Conservation (phyloP, 441 rosid genomes). For the Syzygium syzygioides region DNA sequence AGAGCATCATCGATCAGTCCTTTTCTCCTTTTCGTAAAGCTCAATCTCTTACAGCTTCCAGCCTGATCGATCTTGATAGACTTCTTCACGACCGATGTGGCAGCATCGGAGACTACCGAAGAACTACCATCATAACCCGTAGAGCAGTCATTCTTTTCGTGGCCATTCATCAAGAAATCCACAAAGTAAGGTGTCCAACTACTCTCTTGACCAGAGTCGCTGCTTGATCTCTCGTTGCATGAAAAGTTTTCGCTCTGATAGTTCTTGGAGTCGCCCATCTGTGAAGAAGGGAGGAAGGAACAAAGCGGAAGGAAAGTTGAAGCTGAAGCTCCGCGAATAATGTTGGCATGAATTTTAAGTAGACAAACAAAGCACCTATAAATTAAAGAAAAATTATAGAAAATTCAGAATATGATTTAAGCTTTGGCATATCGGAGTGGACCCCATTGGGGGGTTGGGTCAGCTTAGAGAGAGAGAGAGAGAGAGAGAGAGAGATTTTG, state of each 20-base stretch:
- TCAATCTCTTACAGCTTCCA: background rate
- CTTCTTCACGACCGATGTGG: background rate
- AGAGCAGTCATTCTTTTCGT: background rate
- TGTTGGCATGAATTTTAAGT: background rate
- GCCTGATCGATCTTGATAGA: background rate
- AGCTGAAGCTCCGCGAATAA: background rate
- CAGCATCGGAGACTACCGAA: background rate
- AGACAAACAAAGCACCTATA: background rate
- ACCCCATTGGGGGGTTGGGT: background rate
- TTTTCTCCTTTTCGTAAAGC: constrained; percentile 3
- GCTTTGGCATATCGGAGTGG: background rate
- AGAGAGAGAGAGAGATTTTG: background rate
- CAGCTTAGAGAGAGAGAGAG: background rate
- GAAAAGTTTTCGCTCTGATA: background rate
- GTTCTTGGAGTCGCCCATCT: background rate
- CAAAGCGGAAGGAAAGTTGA: background rate
- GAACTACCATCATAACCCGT: background rate
- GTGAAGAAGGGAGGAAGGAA: background rate
- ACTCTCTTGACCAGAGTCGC: background rate
- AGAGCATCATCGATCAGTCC: constrained; percentile 1
- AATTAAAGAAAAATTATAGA: background rate
- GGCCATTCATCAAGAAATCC: constrained; percentile 1
- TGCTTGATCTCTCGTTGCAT: background rate
- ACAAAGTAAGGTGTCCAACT: constrained; percentile 2
- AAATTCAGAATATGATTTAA: background rate